These are phyloP conservation scores for Cutaneotrichosporon dermatis DNA, from an alignment of 1,284 basidiomycete genomes.

Conservation along the genomic window DNA sequence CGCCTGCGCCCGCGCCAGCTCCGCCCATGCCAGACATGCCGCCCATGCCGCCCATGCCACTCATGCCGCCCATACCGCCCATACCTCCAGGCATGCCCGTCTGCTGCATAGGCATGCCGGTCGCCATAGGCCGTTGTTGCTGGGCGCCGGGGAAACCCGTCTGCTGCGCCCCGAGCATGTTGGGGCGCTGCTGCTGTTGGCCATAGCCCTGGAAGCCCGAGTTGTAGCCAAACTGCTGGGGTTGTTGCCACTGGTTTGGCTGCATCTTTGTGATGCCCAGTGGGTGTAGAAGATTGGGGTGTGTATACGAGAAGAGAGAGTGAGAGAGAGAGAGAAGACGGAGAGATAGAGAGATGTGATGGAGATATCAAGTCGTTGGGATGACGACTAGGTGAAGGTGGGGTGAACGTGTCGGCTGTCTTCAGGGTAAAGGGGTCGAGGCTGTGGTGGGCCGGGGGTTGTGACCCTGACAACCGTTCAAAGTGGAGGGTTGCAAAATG, in stretches of 20 bases:
- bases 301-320: neutral
- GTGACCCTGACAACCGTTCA: neutral
- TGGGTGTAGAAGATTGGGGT: neutral
- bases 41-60: slow-evolving; percentile 6
- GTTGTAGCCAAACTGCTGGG: slow-evolving; percentile 25
- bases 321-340: neutral
- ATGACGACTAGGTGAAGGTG: no score
- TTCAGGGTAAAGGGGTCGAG: neutral
- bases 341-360: neutral
- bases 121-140: slow-evolving; percentile 55
- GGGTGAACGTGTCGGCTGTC: no score
- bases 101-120: slow-evolving; percentile 37
- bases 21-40: slow-evolving; percentile 8
- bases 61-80: slow-evolving; percentile 18
- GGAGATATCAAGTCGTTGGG: neutral
- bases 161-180: slow-evolving; percentile 29
- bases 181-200: slow-evolving; percentile 25
- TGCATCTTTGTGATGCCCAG: slow-evolving; percentile 19
- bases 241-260: slow-evolving; percentile 34
- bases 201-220: slow-evolving; percentile 34
- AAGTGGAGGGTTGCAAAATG: no score
- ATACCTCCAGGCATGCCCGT: slow-evolving; percentile 3
- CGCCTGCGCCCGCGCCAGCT: slow-evolving; percentile 6
- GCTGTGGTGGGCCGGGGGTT: neutral
- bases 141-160: slow-evolving; percentile 30